Evolutionary conservation across 2,329 filamentous ascomycete genomes (phyloP).

Genomic region (Epichloe amarillans): DNA sequence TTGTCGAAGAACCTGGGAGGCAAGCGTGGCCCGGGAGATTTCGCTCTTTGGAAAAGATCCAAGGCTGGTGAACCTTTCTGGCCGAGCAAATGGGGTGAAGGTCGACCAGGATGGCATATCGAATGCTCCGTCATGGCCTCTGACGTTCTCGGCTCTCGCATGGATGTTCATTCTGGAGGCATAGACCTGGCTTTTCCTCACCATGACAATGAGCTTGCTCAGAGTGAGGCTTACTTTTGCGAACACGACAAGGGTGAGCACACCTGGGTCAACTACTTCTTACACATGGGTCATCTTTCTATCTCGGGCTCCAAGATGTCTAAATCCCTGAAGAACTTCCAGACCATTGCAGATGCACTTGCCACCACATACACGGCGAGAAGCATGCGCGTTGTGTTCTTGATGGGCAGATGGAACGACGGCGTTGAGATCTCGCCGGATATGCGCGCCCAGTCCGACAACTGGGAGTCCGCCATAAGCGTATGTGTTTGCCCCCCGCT

Average conservation of each 20-base stretch:
- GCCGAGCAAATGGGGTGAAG: slow-evolving; percentile 76
- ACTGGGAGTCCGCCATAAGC: slow-evolving; percentile 70
- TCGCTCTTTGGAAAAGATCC: slow-evolving; percentile 86
- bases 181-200: slow-evolving; percentile 87
- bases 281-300: slow-evolving; percentile 81
- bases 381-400: slow-evolving; percentile 70
- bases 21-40: slow-evolving; percentile 72
- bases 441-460: slow-evolving; percentile 58
- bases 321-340: slow-evolving; percentile 91
- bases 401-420: slow-evolving; percentile 81
- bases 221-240: slow-evolving; percentile 76
- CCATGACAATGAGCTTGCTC: slow-evolving; percentile 84
- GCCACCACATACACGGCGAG: slow-evolving; percentile 58
- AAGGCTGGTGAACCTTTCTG: slow-evolving; percentile 88
- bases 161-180: slow-evolving; percentile 90
- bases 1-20: slow-evolving; percentile 46
- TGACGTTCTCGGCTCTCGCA: slow-evolving; percentile 66
- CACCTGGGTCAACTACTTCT: slow-evolving; percentile 90
- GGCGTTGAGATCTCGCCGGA: slow-evolving; percentile 83
- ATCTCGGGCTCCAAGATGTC: slow-evolving; percentile 93
- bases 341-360: slow-evolving; percentile 78
- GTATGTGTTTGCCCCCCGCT: slow-evolving; percentile 21
- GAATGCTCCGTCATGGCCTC: slow-evolving; percentile 95
- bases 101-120: slow-evolving; percentile 90
- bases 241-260: slow-evolving; percentile 35